Evolutionary conservation across 306 rosid genomes (phyloP).

Genomic region (Ceratonia siliqua): DNA sequence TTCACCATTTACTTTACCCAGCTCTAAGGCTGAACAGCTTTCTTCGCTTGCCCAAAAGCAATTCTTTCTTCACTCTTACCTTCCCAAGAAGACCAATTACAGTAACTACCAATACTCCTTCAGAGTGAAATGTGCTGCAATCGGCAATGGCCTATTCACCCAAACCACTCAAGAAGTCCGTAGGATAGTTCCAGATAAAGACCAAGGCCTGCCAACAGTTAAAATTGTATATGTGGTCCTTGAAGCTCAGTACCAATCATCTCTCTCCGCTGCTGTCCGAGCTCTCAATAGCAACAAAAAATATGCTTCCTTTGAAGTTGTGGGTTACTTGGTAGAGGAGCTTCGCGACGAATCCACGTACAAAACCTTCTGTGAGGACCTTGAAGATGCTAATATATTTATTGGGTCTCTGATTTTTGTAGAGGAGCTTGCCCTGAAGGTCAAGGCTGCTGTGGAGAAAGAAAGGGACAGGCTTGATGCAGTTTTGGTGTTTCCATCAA

Average conservation of each 20-base stretch:
- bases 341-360: conserved; percentile 66
- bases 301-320: conserved; percentile 76
- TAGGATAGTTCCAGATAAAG: conserved; percentile 77
- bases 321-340: conserved; percentile 94
- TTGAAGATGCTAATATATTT: conserved; percentile 85
- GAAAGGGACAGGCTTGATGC: conserved; percentile 91
- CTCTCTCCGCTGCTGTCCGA: conserved; percentile 79
- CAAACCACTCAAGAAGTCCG: conserved; percentile 93
- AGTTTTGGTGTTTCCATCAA: conserved; percentile 93
- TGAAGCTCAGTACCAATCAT: conserved; percentile 97
- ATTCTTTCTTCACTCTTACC: conserved; percentile 85
- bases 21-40: conserved; percentile 63
- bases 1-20: conserved; percentile 66
- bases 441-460: conserved; percentile 84
- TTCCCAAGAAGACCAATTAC: conserved; percentile 61
- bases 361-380: conserved; percentile 68
- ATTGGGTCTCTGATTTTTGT: conserved; percentile 94
- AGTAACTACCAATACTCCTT: conserved; percentile 44
- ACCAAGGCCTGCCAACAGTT: conserved; percentile 62
- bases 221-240: conserved; percentile 88
- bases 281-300: conserved; percentile 53
- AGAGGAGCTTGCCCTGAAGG: conserved; percentile 90
- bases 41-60: conserved; percentile 70
- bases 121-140: conserved; percentile 72
- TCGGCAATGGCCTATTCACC: conserved; percentile 93